phyloP scores from a whole-genome alignment of 225 moss, liverwort and hornwort genomes.

The Sphagnum contortum region DNA sequence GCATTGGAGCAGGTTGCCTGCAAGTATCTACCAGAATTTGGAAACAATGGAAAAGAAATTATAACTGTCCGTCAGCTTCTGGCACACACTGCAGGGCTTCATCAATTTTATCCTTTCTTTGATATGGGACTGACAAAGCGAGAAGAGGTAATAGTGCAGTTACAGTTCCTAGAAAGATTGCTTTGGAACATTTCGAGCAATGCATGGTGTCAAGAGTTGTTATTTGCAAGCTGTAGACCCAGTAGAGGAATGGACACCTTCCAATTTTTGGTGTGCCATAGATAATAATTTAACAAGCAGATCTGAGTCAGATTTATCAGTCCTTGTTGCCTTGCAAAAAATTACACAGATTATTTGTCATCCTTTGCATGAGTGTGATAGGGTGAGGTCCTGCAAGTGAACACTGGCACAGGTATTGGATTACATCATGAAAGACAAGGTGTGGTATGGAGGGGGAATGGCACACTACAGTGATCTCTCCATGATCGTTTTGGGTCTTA shows the following conservation, averaged over 20 bases:
- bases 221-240: no score
- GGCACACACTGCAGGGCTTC: constrained; percentile 65
- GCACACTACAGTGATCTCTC: constrained; percentile 66
- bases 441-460: constrained; percentile 54
- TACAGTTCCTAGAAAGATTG: no score
- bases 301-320: no score
- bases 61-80: constrained; percentile 54
- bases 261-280: no score
- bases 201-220: no score
- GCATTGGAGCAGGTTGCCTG: constrained; percentile 60
- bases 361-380: no score
- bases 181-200: no score
- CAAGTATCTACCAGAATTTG: constrained; percentile 65
- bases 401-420: constrained; percentile 34
- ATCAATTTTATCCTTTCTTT: constrained; percentile 66
- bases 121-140: constrained; percentile 57
- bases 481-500: constrained; percentile 64
- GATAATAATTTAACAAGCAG: no score
- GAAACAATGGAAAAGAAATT: constrained; percentile 60
- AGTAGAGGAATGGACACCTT: no score
- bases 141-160: constrained; percentile 23
- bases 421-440: constrained; percentile 57
- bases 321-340: no score
- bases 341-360: no score
- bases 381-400: no score